Evolutionary conservation across 129 eudicot genomes (phyloP).

Genomic region (Artemisia annua): DNA sequence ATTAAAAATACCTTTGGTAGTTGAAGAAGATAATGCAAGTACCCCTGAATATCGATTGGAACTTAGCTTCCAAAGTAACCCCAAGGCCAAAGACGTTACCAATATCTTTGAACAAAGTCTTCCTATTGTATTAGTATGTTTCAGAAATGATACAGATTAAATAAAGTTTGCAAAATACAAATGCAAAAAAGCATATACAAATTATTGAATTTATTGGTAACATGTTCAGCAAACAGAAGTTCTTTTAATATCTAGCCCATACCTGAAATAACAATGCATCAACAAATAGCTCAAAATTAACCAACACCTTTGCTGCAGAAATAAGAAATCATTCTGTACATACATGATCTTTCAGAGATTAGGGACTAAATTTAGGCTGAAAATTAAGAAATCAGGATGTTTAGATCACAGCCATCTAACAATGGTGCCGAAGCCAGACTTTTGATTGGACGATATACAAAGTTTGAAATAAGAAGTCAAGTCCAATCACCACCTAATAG

Average conservation of each 20-base stretch:
- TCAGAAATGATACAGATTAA: too few relatives aligned
- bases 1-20: not conserved
- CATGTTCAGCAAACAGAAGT: too few relatives aligned
- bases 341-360: slow-evolving; percentile 17
- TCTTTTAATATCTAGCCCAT: too few relatives aligned
- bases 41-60: not conserved
- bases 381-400: slow-evolving; percentile 10
- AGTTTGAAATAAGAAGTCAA: not conserved
- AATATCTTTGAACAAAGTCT: too few relatives aligned
- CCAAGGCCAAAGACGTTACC: slow-evolving; percentile 22
- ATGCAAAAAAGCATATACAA: too few relatives aligned
- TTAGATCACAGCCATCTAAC: not conserved
- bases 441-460: not conserved
- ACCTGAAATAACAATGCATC: too few relatives aligned
- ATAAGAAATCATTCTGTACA: slow-evolving; percentile 10
- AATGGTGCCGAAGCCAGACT: not conserved
- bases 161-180: too few relatives aligned
- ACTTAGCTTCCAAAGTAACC: slow-evolving; percentile 26
- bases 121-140: too few relatives aligned
- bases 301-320: not conserved
- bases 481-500: too few relatives aligned
- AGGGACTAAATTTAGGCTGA: not conserved
- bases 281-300: too few relatives aligned
- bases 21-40: slow-evolving; percentile 2
- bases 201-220: too few relatives aligned